Percentiles rank a stretch among this genome's conserved stretches.
Conservation (phyloP, 2,329 filamentous ascomycete genomes). For the Didymella sp. region DNA sequence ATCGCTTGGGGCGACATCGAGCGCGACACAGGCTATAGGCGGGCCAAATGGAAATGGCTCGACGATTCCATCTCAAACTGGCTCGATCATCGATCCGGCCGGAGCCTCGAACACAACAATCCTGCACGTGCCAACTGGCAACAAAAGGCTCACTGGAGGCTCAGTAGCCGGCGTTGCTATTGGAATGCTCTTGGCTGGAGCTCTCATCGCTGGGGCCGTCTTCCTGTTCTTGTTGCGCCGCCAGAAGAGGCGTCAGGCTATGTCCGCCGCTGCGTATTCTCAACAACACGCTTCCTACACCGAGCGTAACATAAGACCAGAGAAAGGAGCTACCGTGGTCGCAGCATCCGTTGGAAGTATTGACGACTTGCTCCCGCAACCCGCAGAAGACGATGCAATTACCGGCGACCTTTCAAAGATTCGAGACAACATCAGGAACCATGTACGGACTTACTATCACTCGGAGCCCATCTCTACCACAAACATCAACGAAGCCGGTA, state of each 20-base stretch:
- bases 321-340: constrained; percentile 5
- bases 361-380: constrained; percentile 32
- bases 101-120: background rate
- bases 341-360: constrained; percentile 3
- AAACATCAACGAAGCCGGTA: constrained; percentile 11
- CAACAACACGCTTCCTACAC: background rate
- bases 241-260: constrained; percentile 10
- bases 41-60: too few species aligned
- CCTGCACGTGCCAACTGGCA: background rate
- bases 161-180: constrained; percentile 31
- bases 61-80: too few species aligned
- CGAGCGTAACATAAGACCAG: background rate
- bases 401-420: constrained; percentile 30
- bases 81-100: too few species aligned
- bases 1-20: too few species aligned
- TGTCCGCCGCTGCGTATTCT: background rate
- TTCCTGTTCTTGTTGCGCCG: constrained; percentile 26
- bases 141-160: constrained; percentile 18
- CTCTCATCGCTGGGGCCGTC: constrained; percentile 18
- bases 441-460: constrained; percentile 32
- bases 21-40: too few species aligned
- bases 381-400: constrained; percentile 31
- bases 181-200: constrained; percentile 27
- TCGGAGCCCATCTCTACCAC: constrained; percentile 4
- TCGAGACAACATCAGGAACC: constrained; percentile 37